Evolutionary conservation across 1,284 basidiomycete genomes (phyloP), one percentile per base, ranked within the genome.

Genomic region (Fomitopsis pinicola): DNA sequence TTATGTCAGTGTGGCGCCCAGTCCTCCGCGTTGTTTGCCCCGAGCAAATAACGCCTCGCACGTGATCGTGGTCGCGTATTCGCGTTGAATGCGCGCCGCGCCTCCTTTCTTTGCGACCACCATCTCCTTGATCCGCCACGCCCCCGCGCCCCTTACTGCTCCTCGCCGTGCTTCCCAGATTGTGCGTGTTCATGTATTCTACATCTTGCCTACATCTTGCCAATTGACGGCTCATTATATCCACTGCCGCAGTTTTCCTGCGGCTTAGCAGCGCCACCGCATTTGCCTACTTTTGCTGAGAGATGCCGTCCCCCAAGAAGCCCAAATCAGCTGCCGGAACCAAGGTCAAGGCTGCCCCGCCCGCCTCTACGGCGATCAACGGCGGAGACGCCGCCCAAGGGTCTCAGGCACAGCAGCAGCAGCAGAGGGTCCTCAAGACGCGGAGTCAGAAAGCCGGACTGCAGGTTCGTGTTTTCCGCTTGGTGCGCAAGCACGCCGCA

Each of bases 371-470:
- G 10, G 45, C 45, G 15, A 33, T 5, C 38, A 40, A 40, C 38
- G 26, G 22, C 10, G 26, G 8, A 69, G 68, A 81, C 76, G 73
- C 80, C 74, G 66, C 82, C 69, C 65, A 79, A 71, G 57, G 63
- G 69, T 69, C 79, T 70, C 58, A 63, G 69, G 69, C 60, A 0
- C 9, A 19, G 14, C 50, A 35, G 19, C 50, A 35, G 19, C 69
- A 71, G 7, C 76, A 69, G 65, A 65, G 75, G 59, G 71, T 70
- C n/a, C 73, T 87, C 65, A 84, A 85, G 64, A 94, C 92, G 1
- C 79, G 92, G 65, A 93, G 91, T 71, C 85, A 87, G 71, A 92
- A 89, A 69, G 93, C 93, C 54, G 93, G 93, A 9, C 79, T 95
- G 12, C 91, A 94, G 82, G 93, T 92, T 58, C 54, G 85, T 78